phyloP scores from a whole-genome alignment of 108 stramenopile genomes.

The Chaetoceros tenuissimus region DNA sequence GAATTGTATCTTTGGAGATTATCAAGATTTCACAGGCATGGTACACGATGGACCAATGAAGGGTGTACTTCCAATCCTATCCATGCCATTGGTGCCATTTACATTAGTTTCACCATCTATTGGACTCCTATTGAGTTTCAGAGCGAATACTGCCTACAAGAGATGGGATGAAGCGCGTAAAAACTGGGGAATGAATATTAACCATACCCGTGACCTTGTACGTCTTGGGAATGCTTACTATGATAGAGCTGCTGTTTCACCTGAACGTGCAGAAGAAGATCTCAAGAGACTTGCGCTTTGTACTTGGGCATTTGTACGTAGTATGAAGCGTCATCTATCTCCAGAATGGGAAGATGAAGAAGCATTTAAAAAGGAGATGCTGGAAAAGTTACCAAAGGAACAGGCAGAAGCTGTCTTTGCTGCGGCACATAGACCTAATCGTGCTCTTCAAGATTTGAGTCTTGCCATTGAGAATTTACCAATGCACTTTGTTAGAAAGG shows the following conservation, averaged over 20 bases:
- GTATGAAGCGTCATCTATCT: constrained; percentile 59
- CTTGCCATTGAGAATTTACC: constrained; percentile 45
- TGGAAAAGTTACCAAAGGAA: constrained; percentile 12
- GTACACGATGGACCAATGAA: constrained; percentile 22
- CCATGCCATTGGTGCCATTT: constrained; percentile 33
- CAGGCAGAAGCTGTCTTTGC: constrained; percentile 37
- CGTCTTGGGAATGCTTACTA: constrained; percentile 64
- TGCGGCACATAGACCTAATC: no score
- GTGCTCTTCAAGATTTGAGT: constrained; percentile 38
- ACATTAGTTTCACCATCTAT: constrained; percentile 31
- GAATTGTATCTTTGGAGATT: constrained; percentile 32
- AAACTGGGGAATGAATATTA: no score
- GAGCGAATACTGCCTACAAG: constrained; percentile 64
- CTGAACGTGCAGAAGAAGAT: constrained; percentile 33
- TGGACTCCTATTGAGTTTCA: constrained; percentile 53
- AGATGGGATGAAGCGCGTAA: constrained; percentile 84
- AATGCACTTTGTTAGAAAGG: constrained; percentile 58
- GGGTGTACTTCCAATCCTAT: constrained; percentile 18
- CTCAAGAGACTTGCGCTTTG: constrained; percentile 34
- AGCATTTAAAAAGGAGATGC: constrained; percentile 32
- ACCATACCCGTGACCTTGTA: no score
- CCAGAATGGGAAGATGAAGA: constrained; percentile 65
- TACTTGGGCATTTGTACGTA: constrained; percentile 67
- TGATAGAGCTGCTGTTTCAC: constrained; percentile 13
- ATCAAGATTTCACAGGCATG: constrained; percentile 29